A percentile compares a stretch with the other conserved stretches of the same genome.
Evolutionary conservation across 257 asterid species (phyloP).

Genomic region (Marsdenia floribunda): DNA sequence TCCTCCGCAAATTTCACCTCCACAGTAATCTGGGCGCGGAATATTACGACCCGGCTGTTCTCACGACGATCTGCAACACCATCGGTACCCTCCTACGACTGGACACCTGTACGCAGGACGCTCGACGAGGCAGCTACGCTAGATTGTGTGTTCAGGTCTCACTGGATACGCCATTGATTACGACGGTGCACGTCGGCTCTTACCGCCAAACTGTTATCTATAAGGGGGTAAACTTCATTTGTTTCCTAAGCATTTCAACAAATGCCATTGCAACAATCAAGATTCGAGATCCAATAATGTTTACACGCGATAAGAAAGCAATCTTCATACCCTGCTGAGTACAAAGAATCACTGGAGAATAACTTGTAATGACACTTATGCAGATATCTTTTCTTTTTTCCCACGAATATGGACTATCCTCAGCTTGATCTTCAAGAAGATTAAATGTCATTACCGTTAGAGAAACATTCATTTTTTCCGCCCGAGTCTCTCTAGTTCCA

Average conservation of each 20-base stretch:
- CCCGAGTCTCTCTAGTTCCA: not conserved
- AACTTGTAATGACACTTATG: slow-evolving; percentile 75
- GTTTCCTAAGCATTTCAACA: slow-evolving; percentile 29
- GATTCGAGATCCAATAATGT: slow-evolving; percentile 19
- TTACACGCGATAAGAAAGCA: not conserved
- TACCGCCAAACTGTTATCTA: too few relatives aligned
- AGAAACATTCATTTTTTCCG: slow-evolving; percentile 78
- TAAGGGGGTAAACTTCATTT: too few relatives aligned
- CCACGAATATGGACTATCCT: slow-evolving; percentile 86
- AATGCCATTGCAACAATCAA: slow-evolving; percentile 14
- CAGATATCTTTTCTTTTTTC: slow-evolving; percentile 92
- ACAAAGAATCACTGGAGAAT: slow-evolving; percentile 87
- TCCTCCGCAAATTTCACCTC: too few relatives aligned
- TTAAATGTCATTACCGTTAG: slow-evolving; percentile 85
- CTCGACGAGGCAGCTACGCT: too few relatives aligned
- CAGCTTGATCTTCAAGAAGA: slow-evolving; percentile 87
- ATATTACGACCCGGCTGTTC: too few relatives aligned
- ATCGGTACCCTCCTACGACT: too few relatives aligned
- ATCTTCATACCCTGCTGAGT: slow-evolving; percentile 74
- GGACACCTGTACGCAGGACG: too few relatives aligned
- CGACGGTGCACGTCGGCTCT: too few relatives aligned
- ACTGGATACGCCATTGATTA: too few relatives aligned
- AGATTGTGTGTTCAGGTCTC: too few relatives aligned
- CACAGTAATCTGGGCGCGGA: too few relatives aligned
- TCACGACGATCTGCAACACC: too few relatives aligned